phyloP scores from a whole-genome alignment of 2,329 filamentous ascomycete genomes.

The Neonectria magnoliae region DNA sequence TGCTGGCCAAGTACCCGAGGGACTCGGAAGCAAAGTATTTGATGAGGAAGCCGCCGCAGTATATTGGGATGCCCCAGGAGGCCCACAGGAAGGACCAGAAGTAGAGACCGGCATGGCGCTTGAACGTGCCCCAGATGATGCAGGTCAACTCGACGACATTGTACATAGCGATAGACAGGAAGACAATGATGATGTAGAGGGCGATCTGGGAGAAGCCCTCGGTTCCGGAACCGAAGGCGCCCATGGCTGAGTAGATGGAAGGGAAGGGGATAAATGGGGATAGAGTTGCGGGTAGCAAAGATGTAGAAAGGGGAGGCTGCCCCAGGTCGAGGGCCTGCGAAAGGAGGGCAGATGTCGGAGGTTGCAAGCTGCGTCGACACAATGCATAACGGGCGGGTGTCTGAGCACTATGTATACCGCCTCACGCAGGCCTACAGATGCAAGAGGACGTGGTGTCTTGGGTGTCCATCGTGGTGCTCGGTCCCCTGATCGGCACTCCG shows the following conservation, averaged over 20 bases:
- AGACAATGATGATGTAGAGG: conserved; percentile 43
- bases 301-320: background rate
- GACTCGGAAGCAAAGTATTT: conserved; percentile 45
- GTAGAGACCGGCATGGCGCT: conserved; percentile 48
- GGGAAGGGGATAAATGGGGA: background rate
- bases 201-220: conserved; percentile 31
- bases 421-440: background rate
- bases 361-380: background rate
- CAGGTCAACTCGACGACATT: conserved; percentile 50
- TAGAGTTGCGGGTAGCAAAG: background rate
- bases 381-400: background rate
- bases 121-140: conserved; percentile 50
- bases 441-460: background rate
- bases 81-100: conserved; percentile 52
- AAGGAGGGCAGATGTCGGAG: background rate
- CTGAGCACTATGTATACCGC: background rate
- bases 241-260: conserved; percentile 21
- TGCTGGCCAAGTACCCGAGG: conserved; percentile 35
- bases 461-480: background rate
- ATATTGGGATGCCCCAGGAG: conserved; percentile 47
- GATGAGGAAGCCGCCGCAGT: conserved; percentile 58
- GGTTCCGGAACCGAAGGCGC: conserved; percentile 39
- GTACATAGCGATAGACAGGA: conserved; percentile 47
- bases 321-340: background rate
- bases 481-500: background rate